Conservation (phyloP, 2,329 filamentous ascomycete genomes). For the Cytospora leucostoma region DNA sequence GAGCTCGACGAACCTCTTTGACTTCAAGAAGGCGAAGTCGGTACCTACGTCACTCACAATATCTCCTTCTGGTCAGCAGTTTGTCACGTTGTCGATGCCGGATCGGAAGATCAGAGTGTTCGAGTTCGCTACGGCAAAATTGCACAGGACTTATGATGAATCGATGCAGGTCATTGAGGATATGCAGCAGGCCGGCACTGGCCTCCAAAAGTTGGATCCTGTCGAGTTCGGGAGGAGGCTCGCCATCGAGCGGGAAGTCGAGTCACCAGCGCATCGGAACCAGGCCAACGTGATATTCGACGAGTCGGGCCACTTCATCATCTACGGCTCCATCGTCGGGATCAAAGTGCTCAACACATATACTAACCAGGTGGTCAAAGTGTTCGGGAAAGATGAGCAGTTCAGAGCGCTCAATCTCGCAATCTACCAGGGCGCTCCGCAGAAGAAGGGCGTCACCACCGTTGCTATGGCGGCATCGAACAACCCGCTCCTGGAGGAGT, state of each 20-base stretch:
- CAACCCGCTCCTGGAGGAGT: conserved; percentile 90
- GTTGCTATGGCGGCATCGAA: conserved; percentile 95
- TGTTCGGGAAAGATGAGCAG: conserved; percentile 88
- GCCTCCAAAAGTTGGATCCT: conserved; percentile 77
- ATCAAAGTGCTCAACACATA: conserved; percentile 95
- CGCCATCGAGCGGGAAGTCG: conserved; percentile 83
- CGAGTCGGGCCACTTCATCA: conserved; percentile 91
- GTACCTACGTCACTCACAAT: conserved; percentile 79
- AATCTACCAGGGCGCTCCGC: conserved; percentile 91
- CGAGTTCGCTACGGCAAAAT: conserved; percentile 84
- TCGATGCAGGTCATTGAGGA: conserved; percentile 85
- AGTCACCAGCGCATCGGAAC: conserved; percentile 65
- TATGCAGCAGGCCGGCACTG: conserved; percentile 93
- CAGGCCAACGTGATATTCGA: conserved; percentile 91
- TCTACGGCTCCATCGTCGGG: conserved; percentile 90
- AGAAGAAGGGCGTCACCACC: conserved; percentile 90
- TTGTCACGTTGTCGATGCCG: conserved; percentile 87
- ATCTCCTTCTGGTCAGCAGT: conserved; percentile 82
- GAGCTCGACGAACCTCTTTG: conserved; percentile 90
- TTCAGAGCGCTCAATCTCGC: conserved; percentile 81
- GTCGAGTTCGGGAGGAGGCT: conserved; percentile 90
- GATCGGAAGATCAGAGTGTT: conserved; percentile 93
- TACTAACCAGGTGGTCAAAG: conserved; percentile 87
- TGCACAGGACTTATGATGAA: conserved; percentile 93
- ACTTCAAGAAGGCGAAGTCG: conserved; percentile 94